phyloP scores from a whole-genome alignment of 106 monocot species.

The Gastrodia elata region DNA sequence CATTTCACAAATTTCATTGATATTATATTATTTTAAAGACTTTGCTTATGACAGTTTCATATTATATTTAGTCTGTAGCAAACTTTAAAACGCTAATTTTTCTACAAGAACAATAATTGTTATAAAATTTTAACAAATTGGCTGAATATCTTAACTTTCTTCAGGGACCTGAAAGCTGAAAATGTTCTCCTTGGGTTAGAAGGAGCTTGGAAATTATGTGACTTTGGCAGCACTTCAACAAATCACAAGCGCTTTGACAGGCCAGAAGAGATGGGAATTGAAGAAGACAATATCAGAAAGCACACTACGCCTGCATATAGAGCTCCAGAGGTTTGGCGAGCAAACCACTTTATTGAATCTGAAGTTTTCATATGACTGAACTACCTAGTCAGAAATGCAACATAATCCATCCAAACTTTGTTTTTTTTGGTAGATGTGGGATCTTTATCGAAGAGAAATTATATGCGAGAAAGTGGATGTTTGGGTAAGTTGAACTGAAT shows the following conservation, averaged over 20 bases:
- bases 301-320: slow-evolving; percentile 98
- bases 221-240: slow-evolving; percentile 92
- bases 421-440: slow-evolving; percentile 89
- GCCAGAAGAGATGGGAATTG: slow-evolving; percentile 98
- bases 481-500: slow-evolving; percentile 54
- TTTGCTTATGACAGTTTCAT: background rate
- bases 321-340: slow-evolving; percentile 81
- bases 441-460: slow-evolving; percentile 82
- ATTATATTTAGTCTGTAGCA: background rate
- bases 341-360: slow-evolving; percentile 3
- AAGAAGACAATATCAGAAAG: slow-evolving; percentile 98
- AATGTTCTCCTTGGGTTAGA: slow-evolving; percentile 87
- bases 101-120: background rate
- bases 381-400: background rate
- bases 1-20: background rate
- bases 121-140: background rate
- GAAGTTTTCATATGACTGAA: background rate
- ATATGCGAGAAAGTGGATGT: slow-evolving; percentile 99
- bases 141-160: slow-evolving; percentile 1
- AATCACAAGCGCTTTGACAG: slow-evolving; percentile 89
- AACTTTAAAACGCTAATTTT: background rate
- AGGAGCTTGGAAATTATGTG: slow-evolving; percentile 94
- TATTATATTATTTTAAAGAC: background rate
- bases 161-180: slow-evolving; percentile 93
- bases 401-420: slow-evolving; percentile 10